phyloP scores from a whole-genome alignment of 2,329 filamentous ascomycete genomes.

The Xylariaceae sp. region DNA sequence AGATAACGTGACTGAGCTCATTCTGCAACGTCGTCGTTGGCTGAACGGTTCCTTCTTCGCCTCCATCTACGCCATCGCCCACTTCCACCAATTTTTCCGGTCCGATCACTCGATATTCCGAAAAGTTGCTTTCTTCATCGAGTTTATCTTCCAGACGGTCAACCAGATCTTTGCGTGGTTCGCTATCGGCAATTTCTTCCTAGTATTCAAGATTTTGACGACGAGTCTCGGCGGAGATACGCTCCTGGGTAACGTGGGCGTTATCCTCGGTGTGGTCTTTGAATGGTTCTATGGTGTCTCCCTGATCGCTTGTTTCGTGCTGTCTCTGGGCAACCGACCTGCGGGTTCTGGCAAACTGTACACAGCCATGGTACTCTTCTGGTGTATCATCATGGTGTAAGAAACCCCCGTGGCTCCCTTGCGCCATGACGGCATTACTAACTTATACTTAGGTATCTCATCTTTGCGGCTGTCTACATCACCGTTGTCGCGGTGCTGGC shows the following conservation, averaged over 20 bases:
- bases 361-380: conserved; percentile 97
- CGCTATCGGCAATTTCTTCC: conserved; percentile 95
- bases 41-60: conserved; percentile 98
- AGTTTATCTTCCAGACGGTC: conserved; percentile 89
- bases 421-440: conserved; percentile 14
- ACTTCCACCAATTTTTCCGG: conserved; percentile 94
- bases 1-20: conserved; percentile 86
- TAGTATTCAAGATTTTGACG: conserved; percentile 96
- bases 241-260: conserved; percentile 69
- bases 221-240: conserved; percentile 64
- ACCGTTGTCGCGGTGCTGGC: conserved; percentile 76
- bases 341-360: conserved; percentile 92
- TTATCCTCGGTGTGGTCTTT: conserved; percentile 80
- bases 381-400: conserved; percentile 88
- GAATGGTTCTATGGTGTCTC: conserved; percentile 94
- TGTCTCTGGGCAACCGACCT: conserved; percentile 89
- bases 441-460: conserved; percentile 59
- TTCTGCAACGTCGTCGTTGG: conserved; percentile 93
- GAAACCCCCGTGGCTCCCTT: conserved; percentile 23
- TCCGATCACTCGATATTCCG: conserved; percentile 82
- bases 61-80: conserved; percentile 86
- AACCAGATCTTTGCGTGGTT: conserved; percentile 99
- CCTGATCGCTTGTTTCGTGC: conserved; percentile 87
- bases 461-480: conserved; percentile 93
- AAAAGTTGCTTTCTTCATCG: conserved; percentile 83